Evolutionary conservation across 1,139 yeast species (phyloP).

Genomic region (Hansenula sp.): DNA sequence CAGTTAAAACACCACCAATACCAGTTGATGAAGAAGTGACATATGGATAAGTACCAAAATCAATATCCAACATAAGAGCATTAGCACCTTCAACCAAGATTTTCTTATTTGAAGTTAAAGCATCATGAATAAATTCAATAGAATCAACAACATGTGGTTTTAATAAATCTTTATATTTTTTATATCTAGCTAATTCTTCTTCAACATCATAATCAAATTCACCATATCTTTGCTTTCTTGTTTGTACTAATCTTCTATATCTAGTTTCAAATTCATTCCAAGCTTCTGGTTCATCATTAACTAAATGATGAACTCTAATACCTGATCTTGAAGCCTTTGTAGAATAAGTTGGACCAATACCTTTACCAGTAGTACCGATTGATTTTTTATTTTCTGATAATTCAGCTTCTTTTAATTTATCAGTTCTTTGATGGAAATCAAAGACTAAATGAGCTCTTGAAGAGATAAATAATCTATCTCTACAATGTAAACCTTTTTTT

Average conservation of each 20-base stretch:
- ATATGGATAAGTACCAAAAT: conserved; percentile 96
- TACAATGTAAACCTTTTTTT: conserved; percentile 73
- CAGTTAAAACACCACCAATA: conserved; percentile 97
- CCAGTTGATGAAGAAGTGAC: conserved; percentile 96
- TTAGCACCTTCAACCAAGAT: conserved; percentile 97
- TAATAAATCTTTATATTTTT: conserved; percentile 64
- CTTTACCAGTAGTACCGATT: conserved; percentile 98
- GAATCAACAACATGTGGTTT: conserved; percentile 94
- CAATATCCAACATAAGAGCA: conserved; percentile 95
- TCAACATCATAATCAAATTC: conserved; percentile 85
- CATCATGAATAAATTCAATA: conserved; percentile 83
- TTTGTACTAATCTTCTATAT: conserved; percentile 70
- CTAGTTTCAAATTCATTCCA: conserved; percentile 88
- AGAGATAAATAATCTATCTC: conserved; percentile 78
- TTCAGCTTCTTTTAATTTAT: conserved; percentile 91
- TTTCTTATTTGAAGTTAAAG: conserved; percentile 72
- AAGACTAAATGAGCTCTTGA: conserved; percentile 95
- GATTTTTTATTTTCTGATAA: conserved; percentile 80
- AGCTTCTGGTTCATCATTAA: conserved; percentile 81
- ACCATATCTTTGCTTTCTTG: conserved; percentile 88
- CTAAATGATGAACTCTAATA: conserved; percentile 92
- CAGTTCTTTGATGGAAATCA: conserved; percentile 97
- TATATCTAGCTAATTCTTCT: conserved; percentile 74
- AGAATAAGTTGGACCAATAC: conserved; percentile 97
- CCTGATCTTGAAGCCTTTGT: conserved; percentile 98